A percentile compares a stretch with the other conserved stretches of the same genome.
These are phyloP conservation scores for Penicillium fimorum DNA, from an alignment of 495 filamentous ascomycete species.

Conservation along the genomic window DNA sequence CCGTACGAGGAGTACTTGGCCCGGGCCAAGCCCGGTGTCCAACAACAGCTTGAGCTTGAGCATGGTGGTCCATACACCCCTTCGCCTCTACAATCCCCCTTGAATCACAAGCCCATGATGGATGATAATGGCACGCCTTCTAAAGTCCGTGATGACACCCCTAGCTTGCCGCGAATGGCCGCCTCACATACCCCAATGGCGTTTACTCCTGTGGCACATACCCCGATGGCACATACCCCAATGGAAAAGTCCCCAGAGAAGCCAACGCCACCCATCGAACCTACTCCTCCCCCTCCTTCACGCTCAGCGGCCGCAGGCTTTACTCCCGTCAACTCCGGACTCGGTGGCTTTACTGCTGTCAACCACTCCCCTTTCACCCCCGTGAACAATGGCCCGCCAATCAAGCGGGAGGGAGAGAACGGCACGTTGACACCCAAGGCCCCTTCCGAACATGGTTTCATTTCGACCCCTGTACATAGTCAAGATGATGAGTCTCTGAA, in stretches of 20 bases:
- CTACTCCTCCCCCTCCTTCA: conserved; percentile 52
- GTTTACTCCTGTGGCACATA: not conserved
- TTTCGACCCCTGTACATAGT: conserved; percentile 55
- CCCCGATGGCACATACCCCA: conserved; percentile 53
- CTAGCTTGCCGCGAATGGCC: conserved; percentile 66
- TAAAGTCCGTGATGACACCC: conserved; percentile 63
- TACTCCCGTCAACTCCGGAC: conserved; percentile 67
- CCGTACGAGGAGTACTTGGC: conserved; percentile 96
- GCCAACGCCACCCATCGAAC: conserved; percentile 43
- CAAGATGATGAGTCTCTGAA: conserved; percentile 63
- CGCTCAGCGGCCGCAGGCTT: conserved; percentile 61
- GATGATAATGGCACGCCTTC: conserved; percentile 64
- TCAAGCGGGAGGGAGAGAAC: conserved; percentile 54
- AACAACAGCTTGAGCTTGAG: conserved; percentile 89
- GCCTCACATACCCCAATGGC: conserved; percentile 64
- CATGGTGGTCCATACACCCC: conserved; percentile 92
- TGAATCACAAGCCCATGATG: conserved; percentile 62
- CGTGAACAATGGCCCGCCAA: conserved; percentile 45
- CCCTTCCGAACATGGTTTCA: conserved; percentile 36
- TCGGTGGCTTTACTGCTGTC: conserved; percentile 77
- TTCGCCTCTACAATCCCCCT: conserved; percentile 81
- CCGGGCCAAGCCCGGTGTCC: conserved; percentile 92
- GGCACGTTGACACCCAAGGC: conserved; percentile 42
- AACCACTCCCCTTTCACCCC: conserved; percentile 56
- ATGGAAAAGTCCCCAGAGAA: conserved; percentile 48